Conservation (phyloP, 1,284 basidiomycete genomes). For the Tausonia pullulans region DNA sequence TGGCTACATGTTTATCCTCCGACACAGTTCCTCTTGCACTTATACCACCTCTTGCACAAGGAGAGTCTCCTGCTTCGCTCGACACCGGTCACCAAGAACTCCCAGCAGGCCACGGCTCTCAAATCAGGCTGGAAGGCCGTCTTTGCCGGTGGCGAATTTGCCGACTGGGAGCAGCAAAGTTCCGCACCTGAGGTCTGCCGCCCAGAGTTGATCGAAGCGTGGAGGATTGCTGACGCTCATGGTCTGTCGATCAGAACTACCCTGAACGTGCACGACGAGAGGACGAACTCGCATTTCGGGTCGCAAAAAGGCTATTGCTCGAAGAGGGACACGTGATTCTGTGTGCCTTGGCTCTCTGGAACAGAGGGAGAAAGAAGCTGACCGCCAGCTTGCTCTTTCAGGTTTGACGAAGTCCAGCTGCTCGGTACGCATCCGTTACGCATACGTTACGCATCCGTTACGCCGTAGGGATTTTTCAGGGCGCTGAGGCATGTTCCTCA, state of each 20-base stretch:
- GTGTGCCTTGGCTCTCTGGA: neutral
- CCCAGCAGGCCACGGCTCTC: constrained; percentile 27
- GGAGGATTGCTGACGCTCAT: neutral
- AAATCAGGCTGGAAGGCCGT: constrained; percentile 32
- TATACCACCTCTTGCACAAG: constrained; percentile 47
- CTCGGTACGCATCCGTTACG: constrained; percentile 12
- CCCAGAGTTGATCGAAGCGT: no score
- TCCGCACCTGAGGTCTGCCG: no score
- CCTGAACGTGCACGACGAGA: constrained; percentile 20
- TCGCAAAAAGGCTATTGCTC: constrained; percentile 23
- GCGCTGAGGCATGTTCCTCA: constrained; percentile 41
- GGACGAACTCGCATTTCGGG: constrained; percentile 32
- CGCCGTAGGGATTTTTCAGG: no score
- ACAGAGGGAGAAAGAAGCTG: neutral
- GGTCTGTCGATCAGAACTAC: neutral
- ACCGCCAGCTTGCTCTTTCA: neutral
- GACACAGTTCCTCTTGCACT: constrained; percentile 49
- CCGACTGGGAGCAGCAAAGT: constrained; percentile 15
- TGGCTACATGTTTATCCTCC: neutral
- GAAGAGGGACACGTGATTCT: constrained; percentile 18
- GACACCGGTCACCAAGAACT: constrained; percentile 19
- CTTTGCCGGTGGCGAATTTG: constrained; percentile 37
- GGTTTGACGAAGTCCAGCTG: constrained; percentile 20
- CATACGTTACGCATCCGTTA: no score
- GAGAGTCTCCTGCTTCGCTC: constrained; percentile 19